A percentile compares a stretch with the other conserved stretches of the same genome.
These are phyloP conservation scores for Epichloe festucae DNA, from an alignment of 2,329 filamentous ascomycete genomes.

Conservation along the genomic window DNA sequence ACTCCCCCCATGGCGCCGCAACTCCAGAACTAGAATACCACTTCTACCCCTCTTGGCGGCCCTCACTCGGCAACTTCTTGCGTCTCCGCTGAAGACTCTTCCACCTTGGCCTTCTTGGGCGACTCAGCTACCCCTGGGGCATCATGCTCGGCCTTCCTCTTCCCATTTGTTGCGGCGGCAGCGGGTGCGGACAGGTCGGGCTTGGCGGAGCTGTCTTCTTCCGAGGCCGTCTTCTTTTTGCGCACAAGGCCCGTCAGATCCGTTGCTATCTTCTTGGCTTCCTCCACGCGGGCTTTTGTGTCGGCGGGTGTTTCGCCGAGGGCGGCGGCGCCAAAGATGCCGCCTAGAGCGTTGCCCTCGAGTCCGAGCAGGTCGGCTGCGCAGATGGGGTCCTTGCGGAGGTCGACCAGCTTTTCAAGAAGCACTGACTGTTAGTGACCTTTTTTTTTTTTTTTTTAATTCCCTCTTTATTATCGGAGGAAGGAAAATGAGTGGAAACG, in stretches of 20 bases:
- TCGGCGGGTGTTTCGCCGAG: conserved; percentile 49
- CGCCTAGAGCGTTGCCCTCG: conserved; percentile 32
- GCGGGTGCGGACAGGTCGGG: conserved; percentile 6
- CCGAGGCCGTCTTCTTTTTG: conserved; percentile 46
- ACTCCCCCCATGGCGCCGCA: neutral
- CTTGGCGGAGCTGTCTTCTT: conserved; percentile 9
- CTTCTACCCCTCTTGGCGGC: neutral
- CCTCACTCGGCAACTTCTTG: neutral
- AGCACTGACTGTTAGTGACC: neutral
- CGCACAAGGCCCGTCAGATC: conserved; percentile 64
- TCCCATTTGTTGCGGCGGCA: conserved; percentile 23
- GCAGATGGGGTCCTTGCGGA: conserved; percentile 45
- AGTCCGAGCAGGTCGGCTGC: conserved; percentile 22
- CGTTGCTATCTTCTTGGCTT: conserved; percentile 60
- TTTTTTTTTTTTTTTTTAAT: neutral
- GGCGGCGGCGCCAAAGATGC: conserved; percentile 50
- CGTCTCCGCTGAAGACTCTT: conserved; percentile 7
- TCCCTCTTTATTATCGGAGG: neutral
- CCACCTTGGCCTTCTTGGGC: conserved; percentile 24
- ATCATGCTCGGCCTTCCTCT: conserved; percentile 22
- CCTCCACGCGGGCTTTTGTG: conserved; percentile 51
- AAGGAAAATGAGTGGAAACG: conserved; percentile 13
- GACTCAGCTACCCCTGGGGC: conserved; percentile 14
- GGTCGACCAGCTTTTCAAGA: conserved; percentile 45
- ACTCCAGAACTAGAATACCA: neutral